phyloP scores from a whole-genome alignment of 495 filamentous ascomycete species.

The Penicillium lagena region DNA sequence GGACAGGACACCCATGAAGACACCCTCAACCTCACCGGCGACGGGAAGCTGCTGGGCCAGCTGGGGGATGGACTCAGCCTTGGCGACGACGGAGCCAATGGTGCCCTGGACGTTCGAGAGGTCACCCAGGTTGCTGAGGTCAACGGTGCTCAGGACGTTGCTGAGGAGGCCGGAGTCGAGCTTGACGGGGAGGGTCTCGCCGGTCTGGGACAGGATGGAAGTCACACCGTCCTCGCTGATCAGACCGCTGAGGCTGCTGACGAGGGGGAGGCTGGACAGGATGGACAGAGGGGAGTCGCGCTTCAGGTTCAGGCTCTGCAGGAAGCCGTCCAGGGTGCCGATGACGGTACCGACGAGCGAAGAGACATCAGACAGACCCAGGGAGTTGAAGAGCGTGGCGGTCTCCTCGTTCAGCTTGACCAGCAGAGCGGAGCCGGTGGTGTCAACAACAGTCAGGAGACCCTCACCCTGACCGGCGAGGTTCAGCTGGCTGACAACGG shows the following conservation, averaged over 20 bases:
- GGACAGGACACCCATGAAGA: conserved; percentile 13
- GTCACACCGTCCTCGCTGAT: background rate
- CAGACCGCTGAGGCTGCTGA: background rate
- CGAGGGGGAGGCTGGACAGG: background rate
- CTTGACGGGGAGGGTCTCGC: background rate
- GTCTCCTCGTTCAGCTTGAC: conserved; percentile 14
- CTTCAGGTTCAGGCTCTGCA: no score
- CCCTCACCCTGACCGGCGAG: conserved; percentile 7
- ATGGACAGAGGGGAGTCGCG: no score
- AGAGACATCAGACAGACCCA: conserved; percentile 71
- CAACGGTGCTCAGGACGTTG: conserved; percentile 12
- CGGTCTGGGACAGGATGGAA: background rate
- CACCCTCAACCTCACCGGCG: background rate
- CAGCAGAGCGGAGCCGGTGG: no score
- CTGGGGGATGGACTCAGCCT: conserved; percentile 4
- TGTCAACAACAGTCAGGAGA: conserved; percentile 2
- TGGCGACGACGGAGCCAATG: conserved; percentile 12
- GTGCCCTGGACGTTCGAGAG: conserved; percentile 9
- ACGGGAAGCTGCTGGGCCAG: conserved; percentile 5
- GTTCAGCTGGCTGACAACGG: conserved; percentile 10
- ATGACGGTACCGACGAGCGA: conserved; percentile 32
- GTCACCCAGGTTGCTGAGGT: conserved; percentile 6
- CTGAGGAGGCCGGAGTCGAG: conserved; percentile 2
- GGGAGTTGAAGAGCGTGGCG: conserved; percentile 3
- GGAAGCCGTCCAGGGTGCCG: conserved; percentile 7